A percentile compares a stretch with the other conserved stretches of the same genome.
Conservation (phyloP, 495 filamentous ascomycete genomes). For the Lophiotrema nucula region DNA sequence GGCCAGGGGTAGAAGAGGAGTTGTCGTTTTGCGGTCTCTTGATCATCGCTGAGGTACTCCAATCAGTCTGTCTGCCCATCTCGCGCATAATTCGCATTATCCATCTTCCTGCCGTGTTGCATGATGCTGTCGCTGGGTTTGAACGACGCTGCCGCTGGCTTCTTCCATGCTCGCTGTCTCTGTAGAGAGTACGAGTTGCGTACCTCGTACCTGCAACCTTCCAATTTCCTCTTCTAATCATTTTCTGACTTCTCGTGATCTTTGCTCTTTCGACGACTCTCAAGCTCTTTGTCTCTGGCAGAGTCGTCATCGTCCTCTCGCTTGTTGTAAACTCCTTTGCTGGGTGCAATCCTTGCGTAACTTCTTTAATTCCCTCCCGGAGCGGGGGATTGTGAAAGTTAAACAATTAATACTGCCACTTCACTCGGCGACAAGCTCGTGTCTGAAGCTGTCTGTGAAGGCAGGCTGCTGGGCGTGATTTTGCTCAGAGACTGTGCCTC, state of each 20-base stretch:
- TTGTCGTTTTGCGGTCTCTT: slow-evolving; percentile 66
- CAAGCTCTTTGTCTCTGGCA: slow-evolving; percentile 80
- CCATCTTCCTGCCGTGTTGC: too few relatives aligned
- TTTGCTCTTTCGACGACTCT: slow-evolving; percentile 68
- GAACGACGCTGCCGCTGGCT: too few relatives aligned
- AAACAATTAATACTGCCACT: too few relatives aligned
- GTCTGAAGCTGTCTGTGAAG: slow-evolving; percentile 32
- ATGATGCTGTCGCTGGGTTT: too few relatives aligned
- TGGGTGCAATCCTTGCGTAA: too few relatives aligned
- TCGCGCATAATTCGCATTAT: slow-evolving; percentile 40
- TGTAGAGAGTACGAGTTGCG: slow-evolving; percentile 79
- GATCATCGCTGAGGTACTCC: slow-evolving; percentile 84
- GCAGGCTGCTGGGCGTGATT: slow-evolving; percentile 27
- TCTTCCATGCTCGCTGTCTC: slow-evolving; percentile 77
- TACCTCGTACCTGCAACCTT: slow-evolving; percentile 83
- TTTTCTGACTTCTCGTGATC: slow-evolving; percentile 74
- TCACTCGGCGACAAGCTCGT: slow-evolving; percentile 22
- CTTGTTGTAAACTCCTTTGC: slow-evolving; percentile 51
- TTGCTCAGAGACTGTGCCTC: slow-evolving; percentile 25
- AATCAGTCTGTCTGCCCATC: slow-evolving; percentile 71
- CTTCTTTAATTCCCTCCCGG: too few relatives aligned
- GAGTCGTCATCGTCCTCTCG: slow-evolving; percentile 86
- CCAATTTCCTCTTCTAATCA: slow-evolving; percentile 78
- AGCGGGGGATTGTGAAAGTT: too few relatives aligned
- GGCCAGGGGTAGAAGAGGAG: slow-evolving; percentile 91